phyloP scores from a whole-genome alignment of 2,329 filamentous ascomycete genomes.

The Cercospora sp. region DNA sequence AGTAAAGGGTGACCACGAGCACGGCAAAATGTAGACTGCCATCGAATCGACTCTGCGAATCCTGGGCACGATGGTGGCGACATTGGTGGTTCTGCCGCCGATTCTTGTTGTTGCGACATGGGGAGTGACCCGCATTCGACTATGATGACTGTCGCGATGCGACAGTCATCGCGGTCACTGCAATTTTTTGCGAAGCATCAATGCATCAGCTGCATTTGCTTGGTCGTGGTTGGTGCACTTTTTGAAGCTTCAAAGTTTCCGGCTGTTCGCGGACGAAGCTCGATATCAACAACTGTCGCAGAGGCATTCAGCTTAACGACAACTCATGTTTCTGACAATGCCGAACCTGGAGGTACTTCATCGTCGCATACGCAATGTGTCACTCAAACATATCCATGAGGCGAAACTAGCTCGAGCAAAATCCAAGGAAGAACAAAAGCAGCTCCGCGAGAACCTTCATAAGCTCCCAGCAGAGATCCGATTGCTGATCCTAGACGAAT shows the following conservation, averaged over 20 bases:
- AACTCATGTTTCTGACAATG: neutral
- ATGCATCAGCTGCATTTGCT: neutral
- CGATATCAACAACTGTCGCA: neutral
- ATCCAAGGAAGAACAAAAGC: neutral
- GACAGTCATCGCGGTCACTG: neutral
- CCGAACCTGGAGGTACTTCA: neutral
- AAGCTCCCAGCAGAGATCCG: neutral
- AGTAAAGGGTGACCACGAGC: neutral
- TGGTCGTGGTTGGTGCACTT: neutral
- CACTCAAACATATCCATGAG: neutral
- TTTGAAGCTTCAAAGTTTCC: neutral
- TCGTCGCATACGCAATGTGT: neutral
- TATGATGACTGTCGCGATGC: neutral
- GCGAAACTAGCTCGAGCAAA: neutral
- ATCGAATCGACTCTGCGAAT: neutral
- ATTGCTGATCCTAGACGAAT: neutral
- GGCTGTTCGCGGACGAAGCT: neutral
- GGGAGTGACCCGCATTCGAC: neutral
- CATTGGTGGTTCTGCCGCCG: neutral
- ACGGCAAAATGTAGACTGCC: neutral
- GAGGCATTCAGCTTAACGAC: neutral
- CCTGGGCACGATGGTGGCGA: neutral
- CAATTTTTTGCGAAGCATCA: neutral
- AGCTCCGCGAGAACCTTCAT: neutral
- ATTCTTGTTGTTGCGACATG: neutral